Base-by-base conservation (phyloP, 768 basidiomycete species). In the Leccinum subtestaceum region DNA sequence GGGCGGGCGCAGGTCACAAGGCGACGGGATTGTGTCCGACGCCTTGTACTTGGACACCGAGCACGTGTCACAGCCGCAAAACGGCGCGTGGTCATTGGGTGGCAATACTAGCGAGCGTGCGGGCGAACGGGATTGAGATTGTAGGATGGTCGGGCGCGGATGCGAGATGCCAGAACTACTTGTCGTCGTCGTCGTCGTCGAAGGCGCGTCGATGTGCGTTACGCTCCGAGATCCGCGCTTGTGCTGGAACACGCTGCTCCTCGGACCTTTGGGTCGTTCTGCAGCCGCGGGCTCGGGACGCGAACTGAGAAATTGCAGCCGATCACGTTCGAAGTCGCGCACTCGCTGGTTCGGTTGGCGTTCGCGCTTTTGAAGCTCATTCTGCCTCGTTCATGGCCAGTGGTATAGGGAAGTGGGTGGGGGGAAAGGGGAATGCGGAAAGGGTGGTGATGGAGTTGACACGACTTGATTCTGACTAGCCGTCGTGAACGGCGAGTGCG, bases 351-450 rank as follows among this genome's bases (percentile, higher is more conserved):
- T 74, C 51, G 88, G 74, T 25, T 86, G 84, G 11, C 75, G 78
- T 65, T 87, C 85, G 34, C 81, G 76, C 53, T 82, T 76, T 21
- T 73, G 75, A 15, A 87, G 72, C 38, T 79, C 77, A 48, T 77
- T 74, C 72, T 19, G 59, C 57, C 21, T 74, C 66, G 29, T 56
- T 70, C 58, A 48, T 53, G 4, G 63, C 63, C 6, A 82, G 80
- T 36, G 86, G 89, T 13, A 87, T 72, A 12, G 89, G 89, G 58
- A 87, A 83, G 68, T 90, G 88, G 1, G 82, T 83, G 0, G 89
- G 89, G 12, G 89, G 89, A 0, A 80, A 72, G 23, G 89, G 89
- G 70, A 91, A 91, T 0, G 84, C 86, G 32, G 86, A 88, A 23
- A 91, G 75, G 1, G 88, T 86, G 19, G 86, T 79, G n/a, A 88